Evolutionary conservation across 2,329 filamentous ascomycete species (phyloP).

Genomic region (Exophiala spinifera): DNA sequence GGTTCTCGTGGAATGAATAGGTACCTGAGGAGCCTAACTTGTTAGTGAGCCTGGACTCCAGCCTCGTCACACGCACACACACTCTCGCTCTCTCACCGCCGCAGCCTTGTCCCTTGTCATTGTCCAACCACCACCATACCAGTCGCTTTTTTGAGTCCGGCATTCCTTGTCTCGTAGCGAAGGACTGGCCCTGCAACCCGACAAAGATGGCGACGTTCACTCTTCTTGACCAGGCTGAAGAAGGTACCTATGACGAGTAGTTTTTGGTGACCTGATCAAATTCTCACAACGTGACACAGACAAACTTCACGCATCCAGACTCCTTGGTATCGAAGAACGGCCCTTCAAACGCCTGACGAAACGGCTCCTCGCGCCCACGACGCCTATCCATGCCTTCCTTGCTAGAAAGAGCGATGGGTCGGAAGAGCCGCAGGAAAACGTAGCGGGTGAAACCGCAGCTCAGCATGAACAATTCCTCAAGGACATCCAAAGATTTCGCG

Average conservation of each 20-base stretch:
- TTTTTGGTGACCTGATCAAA: neutral
- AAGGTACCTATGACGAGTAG: conserved; percentile 42
- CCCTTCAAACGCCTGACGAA: conserved; percentile 87
- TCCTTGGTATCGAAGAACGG: conserved; percentile 86
- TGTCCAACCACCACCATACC: too few species aligned
- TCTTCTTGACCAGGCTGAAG: conserved; percentile 70
- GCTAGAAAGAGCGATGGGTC: conserved; percentile 60
- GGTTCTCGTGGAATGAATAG: too few species aligned
- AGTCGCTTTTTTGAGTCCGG: too few species aligned
- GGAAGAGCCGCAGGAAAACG: conserved; percentile 34
- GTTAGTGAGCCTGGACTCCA: too few species aligned
- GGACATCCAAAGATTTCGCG: conserved; percentile 66
- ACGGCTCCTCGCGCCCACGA: conserved; percentile 67
- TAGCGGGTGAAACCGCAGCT: conserved; percentile 41
- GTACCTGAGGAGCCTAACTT: too few species aligned
- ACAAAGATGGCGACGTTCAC: conserved; percentile 57
- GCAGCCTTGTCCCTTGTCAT: too few species aligned
- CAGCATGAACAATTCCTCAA: conserved; percentile 26
- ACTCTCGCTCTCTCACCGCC: too few species aligned
- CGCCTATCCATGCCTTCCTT: conserved; percentile 50
- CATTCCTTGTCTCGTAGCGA: too few species aligned
- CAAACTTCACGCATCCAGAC: conserved; percentile 80
- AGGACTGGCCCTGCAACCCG: neutral
- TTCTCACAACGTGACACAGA: conserved; percentile 46
- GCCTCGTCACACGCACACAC: too few species aligned